Evolutionary conservation across 192 early-diverging fungal genomes (phyloP), one percentile per base, ranked within the genome.

Genomic region (Coemansia sp.): DNA sequence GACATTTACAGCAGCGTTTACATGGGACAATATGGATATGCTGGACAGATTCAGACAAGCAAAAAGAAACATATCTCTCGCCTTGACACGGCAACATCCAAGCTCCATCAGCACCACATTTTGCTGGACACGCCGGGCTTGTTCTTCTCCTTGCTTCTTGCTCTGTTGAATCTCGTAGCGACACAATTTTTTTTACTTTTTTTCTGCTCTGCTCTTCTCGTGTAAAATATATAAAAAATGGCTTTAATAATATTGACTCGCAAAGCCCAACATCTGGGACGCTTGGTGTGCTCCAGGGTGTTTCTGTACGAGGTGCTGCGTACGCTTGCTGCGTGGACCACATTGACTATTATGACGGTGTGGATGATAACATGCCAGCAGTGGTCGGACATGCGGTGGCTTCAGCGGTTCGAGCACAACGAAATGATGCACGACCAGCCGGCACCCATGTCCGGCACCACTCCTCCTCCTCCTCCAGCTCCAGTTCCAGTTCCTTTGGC

Each of bases 381-480:
- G 59, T 77, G 74, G 76, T 83, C 80, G 2, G 80, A 83, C 49
- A 74, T 74, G 69, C 80, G 80, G 19, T 83, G 80, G 76, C 37
- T 55, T 1, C 61, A 37, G 20, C 50, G 51, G 40, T 49, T 22
- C 16, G 60, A 62, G 14, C 51, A 53, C 38, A 17, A 43, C 53
- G 20, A 62, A 5, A 37, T 9, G 13, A 12, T 7, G 41, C 42
- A 22, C 2, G 38, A 40, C 50, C 59, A 62, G 32, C 13, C 8
- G 9, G 19, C 42, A 0, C 2, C 45, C 10, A 14, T 7, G n/a
- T 2, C 16, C 17, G 17, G 17, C 13, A 0, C 13, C 45, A 39
- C 8, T 22, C 20, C 13, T 8, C 2, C 57, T 17, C 2, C 5
- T 54, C 9, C 8, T 54, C 7, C 51, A 5, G 2, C 51, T 13